Evolutionary conservation across 1,139 yeast genomes (phyloP).

Genomic region (Nakaseomyces glabratus): DNA sequence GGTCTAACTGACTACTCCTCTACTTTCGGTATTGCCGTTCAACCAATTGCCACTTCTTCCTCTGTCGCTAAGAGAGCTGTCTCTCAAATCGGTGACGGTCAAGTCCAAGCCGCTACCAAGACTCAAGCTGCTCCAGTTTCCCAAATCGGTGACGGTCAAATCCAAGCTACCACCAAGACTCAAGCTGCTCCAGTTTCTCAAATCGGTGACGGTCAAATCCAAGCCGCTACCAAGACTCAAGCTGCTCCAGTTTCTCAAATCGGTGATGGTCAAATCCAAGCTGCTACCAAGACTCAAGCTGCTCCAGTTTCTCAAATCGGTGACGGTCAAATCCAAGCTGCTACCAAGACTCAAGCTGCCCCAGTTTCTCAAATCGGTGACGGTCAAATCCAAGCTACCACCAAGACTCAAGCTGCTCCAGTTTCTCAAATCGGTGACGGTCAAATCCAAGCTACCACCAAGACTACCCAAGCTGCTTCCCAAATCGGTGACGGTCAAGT

Average conservation of each 20-base stretch:
- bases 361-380: conserved; percentile 47
- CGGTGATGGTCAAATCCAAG: conserved; percentile 18
- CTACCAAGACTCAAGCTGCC: conserved; percentile 33
- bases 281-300: conserved; percentile 12
- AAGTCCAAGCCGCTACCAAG: conserved; percentile 48
- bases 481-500: conserved; percentile 43
- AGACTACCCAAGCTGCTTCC: conserved; percentile 35
- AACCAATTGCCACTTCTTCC: conserved; percentile 19
- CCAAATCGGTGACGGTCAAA: conserved; percentile 39
- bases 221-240: conserved; percentile 9
- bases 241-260: conserved; percentile 14
- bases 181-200: conserved; percentile 29
- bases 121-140: conserved; percentile 38
- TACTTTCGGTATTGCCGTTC: conserved; percentile 16
- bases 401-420: conserved; percentile 26
- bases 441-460: conserved; percentile 16
- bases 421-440: conserved; percentile 8
- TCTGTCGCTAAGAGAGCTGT: conserved; percentile 40
- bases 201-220: conserved; percentile 7
- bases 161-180: conserved; percentile 11
- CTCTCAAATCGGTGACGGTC: conserved; percentile 40
- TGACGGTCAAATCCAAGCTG: conserved; percentile 16
- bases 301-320: conserved; percentile 15
- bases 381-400: conserved; percentile 13
- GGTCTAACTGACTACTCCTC: conserved; percentile 39